Evolutionary conservation across 2,329 filamentous ascomycete species (phyloP), one percentile per base, ranked within the genome.

Genomic region (Orbilia javanica): DNA sequence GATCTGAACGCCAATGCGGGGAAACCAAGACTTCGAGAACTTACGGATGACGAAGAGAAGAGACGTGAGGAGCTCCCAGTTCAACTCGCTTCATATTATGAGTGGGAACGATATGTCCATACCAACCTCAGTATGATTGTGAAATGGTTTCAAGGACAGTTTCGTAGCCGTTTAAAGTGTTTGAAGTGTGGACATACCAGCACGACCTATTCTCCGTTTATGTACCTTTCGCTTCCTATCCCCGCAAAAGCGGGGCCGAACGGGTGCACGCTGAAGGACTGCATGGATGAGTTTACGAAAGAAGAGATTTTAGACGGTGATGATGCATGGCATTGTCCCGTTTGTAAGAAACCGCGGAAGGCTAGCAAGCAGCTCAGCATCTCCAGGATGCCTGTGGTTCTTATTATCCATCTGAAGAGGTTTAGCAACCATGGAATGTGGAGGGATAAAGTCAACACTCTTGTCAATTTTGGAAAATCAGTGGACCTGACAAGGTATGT

Each of bases 381-480:
- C 73, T 94, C 91, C 7, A 90, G 93, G 6, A 89, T 94, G 29
- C 94, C 95, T 0, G 90, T 93, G 65, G 89, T 94, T 71, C 86
- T 97, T 6, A 92, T 94, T 70, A 86, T 97, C 18, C 89, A 91
- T 79, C 90, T 97, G 84, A 92, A 93, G 82, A 89, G 90, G 3
- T 92, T 91, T 83, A 87, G 87, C 13, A 46, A 87, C 86, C 80
- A 87, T 84, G 15, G 87, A 88, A 76, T 80, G 63, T 87, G 86
- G 69, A 87, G 88, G 66, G 84, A 87, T 70, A 97, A 97, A 85
- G 88, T 92, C 67, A 88, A 89, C 80, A 91, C 89, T 0, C 89
- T 88, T 1, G 89, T 97, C 63, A 88, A 90, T 10, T 97, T 96
- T 83, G 92, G 93, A 4, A 87, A 97, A 2, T 88, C 91, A 74